These are phyloP conservation scores for Friedmanniomyces simplex DNA, from an alignment of 495 filamentous ascomycete species.

Conservation along the genomic window DNA sequence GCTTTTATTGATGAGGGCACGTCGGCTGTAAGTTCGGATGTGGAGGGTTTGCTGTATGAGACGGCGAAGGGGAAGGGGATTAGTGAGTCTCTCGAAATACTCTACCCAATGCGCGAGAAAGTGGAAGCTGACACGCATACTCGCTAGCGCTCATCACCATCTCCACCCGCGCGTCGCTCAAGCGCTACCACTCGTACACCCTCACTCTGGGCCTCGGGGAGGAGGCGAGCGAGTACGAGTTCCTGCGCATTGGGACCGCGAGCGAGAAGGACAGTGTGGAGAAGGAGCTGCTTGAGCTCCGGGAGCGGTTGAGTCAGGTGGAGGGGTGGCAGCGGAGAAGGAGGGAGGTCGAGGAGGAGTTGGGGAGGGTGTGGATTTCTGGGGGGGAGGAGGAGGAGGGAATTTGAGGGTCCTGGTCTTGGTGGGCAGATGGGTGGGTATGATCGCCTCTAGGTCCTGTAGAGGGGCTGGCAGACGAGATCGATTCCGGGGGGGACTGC, in stretches of 20 bases:
- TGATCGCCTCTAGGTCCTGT: too few relatives aligned
- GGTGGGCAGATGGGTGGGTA: too few relatives aligned
- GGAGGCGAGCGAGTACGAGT: constrained; percentile 59
- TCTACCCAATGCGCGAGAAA: background rate
- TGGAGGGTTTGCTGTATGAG: constrained; percentile 90
- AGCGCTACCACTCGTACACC: constrained; percentile 88
- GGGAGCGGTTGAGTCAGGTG: constrained; percentile 66
- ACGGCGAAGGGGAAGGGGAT: constrained; percentile 85
- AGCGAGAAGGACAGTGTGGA: constrained; percentile 85
- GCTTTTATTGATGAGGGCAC: constrained; percentile 95
- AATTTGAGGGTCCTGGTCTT: too few relatives aligned
- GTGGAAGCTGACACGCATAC: background rate
- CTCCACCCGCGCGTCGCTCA: constrained; percentile 81
- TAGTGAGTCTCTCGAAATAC: constrained; percentile 50
- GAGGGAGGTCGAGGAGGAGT: constrained; percentile 61
- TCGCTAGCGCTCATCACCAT: constrained; percentile 77
- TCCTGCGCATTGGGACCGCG: constrained; percentile 86
- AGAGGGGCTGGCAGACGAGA: too few relatives aligned
- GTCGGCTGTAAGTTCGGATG: constrained; percentile 83
- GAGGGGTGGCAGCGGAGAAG: constrained; percentile 72
- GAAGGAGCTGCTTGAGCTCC: constrained; percentile 74
- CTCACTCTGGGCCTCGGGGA: constrained; percentile 68
- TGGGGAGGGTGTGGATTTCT: constrained; percentile 41
- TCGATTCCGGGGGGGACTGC: too few relatives aligned
- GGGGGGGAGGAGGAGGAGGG: background rate